These are phyloP conservation scores for Penicillium daleae DNA, from an alignment of 495 filamentous ascomycete genomes.

Conservation along the genomic window DNA sequence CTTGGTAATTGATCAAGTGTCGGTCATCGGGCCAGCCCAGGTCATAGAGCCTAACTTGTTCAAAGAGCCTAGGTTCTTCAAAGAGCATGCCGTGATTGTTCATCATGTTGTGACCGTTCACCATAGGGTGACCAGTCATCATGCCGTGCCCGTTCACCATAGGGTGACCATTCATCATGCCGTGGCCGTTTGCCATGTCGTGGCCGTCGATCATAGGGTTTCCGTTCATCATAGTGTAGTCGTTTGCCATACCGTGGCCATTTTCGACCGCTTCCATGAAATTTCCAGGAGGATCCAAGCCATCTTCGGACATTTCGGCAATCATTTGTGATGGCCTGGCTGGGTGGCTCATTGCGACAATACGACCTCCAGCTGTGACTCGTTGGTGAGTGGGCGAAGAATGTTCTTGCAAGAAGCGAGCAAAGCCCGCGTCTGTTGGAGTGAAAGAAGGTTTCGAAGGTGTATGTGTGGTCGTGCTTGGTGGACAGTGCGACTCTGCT, in stretches of 20 bases:
- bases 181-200: not conserved
- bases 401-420: constrained; percentile 60
- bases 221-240: not conserved
- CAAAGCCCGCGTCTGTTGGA: constrained; percentile 47
- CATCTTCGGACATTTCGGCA: not conserved
- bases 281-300: not conserved
- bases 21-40: too few species aligned
- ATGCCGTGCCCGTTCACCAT: not conserved
- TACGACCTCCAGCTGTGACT: constrained; percentile 67
- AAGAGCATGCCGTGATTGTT: not conserved
- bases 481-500: not conserved
- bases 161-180: too few species aligned
- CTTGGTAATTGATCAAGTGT: too few species aligned
- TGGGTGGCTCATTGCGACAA: constrained; percentile 55
- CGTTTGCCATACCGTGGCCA: too few species aligned
- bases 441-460: constrained; percentile 22
- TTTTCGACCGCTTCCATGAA: not conserved
- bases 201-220: too few species aligned
- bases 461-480: constrained; percentile 7
- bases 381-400: constrained; percentile 62
- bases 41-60: too few species aligned
- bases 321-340: constrained; percentile 15
- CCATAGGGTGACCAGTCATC: not conserved
- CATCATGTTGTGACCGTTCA: too few species aligned
- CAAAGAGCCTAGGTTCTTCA: too few species aligned